phyloP scores from a whole-genome alignment of 2,329 filamentous ascomycete genomes.

The Pestalotiopsis fici region DNA sequence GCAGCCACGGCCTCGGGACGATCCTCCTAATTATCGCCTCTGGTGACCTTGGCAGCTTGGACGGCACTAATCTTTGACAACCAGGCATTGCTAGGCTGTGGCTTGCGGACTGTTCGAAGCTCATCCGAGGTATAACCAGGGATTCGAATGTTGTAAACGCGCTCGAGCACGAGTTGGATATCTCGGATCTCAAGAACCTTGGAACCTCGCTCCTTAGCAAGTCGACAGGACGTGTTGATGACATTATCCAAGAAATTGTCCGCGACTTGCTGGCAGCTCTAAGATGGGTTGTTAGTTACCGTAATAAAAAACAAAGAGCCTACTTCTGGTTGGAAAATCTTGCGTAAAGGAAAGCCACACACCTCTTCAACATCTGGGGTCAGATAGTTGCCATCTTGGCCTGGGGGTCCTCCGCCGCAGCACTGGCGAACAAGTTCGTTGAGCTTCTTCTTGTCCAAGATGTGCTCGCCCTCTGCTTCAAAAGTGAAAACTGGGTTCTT shows the following conservation, averaged over 20 bases:
- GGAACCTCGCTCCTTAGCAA: slow-evolving; percentile 89
- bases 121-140: slow-evolving; percentile 95
- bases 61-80: slow-evolving; percentile 97
- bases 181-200: slow-evolving; percentile 89
- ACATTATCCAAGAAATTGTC: slow-evolving; percentile 96
- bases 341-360: slow-evolving; percentile 29
- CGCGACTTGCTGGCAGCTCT: slow-evolving; percentile 86
- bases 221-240: slow-evolving; percentile 81
- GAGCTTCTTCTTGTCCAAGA: slow-evolving; percentile 96
- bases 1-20: neutral
- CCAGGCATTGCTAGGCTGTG: slow-evolving; percentile 85
- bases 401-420: slow-evolving; percentile 74
- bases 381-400: slow-evolving; percentile 74
- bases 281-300: slow-evolving; percentile 11
- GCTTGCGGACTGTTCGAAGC: slow-evolving; percentile 89
- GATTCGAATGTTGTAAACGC: slow-evolving; percentile 87
- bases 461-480: slow-evolving; percentile 87
- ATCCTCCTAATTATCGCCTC: slow-evolving; percentile 47
- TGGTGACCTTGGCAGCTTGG: slow-evolving; percentile 85
- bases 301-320: too few species aligned
- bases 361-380: slow-evolving; percentile 97
- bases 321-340: too few species aligned
- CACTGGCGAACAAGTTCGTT: slow-evolving; percentile 95
- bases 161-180: slow-evolving; percentile 79
- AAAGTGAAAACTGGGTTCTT: slow-evolving; percentile 83